Conservation (phyloP, 2,329 filamentous ascomycete genomes). For the Hypoxylon sp. region DNA sequence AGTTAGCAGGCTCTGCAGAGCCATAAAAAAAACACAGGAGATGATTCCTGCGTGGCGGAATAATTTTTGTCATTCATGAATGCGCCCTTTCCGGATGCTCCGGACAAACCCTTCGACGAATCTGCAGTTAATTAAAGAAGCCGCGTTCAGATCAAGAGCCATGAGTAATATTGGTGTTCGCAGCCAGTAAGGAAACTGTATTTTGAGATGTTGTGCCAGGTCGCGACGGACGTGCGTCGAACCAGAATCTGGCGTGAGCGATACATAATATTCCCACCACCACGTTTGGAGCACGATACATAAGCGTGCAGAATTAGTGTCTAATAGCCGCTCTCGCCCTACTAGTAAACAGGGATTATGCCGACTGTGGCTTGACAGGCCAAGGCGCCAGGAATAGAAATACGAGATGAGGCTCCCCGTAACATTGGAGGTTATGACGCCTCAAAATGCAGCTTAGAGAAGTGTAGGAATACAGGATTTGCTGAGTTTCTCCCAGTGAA, state of each 20-base stretch:
- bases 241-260: conserved; percentile 28
- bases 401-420: conserved; percentile 42
- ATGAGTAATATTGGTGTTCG: conserved; percentile 10
- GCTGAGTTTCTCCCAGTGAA: conserved; percentile 17
- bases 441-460: conserved; percentile 27
- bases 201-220: conserved; percentile 23
- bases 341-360: conserved; percentile 30
- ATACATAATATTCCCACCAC: conserved; percentile 23
- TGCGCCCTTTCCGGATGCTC: conserved; percentile 15
- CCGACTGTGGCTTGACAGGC: conserved; percentile 25
- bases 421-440: conserved; percentile 22
- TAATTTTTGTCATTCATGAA: conserved; percentile 18
- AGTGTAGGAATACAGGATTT: conserved; percentile 33
- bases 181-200: conserved; percentile 18
- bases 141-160: conserved; percentile 10
- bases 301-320: conserved; percentile 39
- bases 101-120: conserved; percentile 32
- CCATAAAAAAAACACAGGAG: conserved; percentile 9
- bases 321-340: conserved; percentile 36
- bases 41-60: conserved; percentile 5
- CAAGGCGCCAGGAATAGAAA: conserved; percentile 39
- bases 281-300: conserved; percentile 25
- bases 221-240: conserved; percentile 15
- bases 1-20: conserved; percentile 42
- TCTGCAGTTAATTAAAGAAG: conserved; percentile 19